phyloP scores from a whole-genome alignment of 805 yeast genomes.

The Tetrapisispora fleetii region DNA sequence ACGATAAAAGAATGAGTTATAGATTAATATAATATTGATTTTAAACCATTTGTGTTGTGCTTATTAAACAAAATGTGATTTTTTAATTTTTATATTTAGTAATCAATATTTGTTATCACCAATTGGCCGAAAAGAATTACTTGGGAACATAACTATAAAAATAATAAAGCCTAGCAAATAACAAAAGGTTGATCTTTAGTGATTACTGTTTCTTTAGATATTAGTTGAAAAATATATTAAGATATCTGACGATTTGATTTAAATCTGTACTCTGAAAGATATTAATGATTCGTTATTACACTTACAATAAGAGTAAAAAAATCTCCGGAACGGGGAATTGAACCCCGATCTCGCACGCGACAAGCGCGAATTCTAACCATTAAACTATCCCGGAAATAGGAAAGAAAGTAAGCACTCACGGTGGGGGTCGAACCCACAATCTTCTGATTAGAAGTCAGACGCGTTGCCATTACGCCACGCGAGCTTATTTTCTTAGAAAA shows the following conservation, averaged over 20 bases:
- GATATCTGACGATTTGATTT: no score
- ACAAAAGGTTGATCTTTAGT: no score
- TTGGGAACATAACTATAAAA: no score
- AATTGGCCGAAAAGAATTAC: no score
- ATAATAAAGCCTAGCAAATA: no score
- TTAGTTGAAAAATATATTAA: no score
- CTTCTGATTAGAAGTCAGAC: slow-evolving; percentile 44
- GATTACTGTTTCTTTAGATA: no score
- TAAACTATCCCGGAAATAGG: slow-evolving; percentile 8
- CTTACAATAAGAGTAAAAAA: neutral
- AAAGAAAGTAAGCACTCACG: slow-evolving; percentile 30
- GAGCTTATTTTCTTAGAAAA: slow-evolving; percentile 22
- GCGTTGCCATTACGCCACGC: slow-evolving; percentile 46
- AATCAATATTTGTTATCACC: neutral
- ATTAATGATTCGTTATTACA: no score
- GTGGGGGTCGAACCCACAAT: slow-evolving; percentile 45
- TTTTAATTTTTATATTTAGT: neutral
- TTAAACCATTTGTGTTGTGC: no score
- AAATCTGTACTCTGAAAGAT: no score
- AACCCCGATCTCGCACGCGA: slow-evolving; percentile 9
- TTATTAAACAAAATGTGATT: no score
- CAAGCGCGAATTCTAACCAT: slow-evolving; percentile 10
- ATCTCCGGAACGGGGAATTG: slow-evolving; percentile 14
- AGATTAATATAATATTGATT: neutral
- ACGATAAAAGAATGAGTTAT: neutral